Evolutionary conservation across 2,329 filamentous ascomycete genomes (phyloP).

Genomic region (Xylariaceae sp.): DNA sequence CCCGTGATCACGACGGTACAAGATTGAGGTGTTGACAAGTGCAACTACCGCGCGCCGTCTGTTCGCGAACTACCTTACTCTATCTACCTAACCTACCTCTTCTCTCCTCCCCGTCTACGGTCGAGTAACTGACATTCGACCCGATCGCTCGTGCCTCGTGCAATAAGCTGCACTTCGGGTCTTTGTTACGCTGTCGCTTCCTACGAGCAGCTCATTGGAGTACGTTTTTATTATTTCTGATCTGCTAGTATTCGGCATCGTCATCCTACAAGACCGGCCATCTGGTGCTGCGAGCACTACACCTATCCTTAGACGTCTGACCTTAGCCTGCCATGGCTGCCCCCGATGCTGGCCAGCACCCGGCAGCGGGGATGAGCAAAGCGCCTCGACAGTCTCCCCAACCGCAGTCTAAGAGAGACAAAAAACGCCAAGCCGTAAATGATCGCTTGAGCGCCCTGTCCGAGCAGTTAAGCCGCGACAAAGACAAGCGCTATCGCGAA

Average conservation of each 20-base stretch:
- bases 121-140: neutral
- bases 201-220: no score
- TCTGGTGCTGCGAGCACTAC: neutral
- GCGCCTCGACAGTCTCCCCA: slow-evolving; percentile 22
- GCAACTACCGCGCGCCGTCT: neutral
- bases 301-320: neutral
- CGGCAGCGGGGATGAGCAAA: slow-evolving; percentile 16
- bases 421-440: slow-evolving; percentile 64
- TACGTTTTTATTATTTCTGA: neutral
- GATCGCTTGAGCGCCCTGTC: slow-evolving; percentile 73
- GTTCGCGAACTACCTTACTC: neutral
- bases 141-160: neutral
- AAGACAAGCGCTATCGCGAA: slow-evolving; percentile 78
- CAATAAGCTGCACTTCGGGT: neutral
- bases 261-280: neutral
- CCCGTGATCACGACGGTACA: neutral
- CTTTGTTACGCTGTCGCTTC: no score
- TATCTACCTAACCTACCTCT: neutral
- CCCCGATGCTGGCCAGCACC: slow-evolving; percentile 18
- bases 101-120: neutral
- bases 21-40: neutral
- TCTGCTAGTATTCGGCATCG: neutral
- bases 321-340: slow-evolving; percentile 17
- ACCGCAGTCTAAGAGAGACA: slow-evolving; percentile 53
- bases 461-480: slow-evolving; percentile 71